phyloP scores from a whole-genome alignment of 768 basidiomycete genomes.

The Strobilomyces echinocephalus region DNA sequence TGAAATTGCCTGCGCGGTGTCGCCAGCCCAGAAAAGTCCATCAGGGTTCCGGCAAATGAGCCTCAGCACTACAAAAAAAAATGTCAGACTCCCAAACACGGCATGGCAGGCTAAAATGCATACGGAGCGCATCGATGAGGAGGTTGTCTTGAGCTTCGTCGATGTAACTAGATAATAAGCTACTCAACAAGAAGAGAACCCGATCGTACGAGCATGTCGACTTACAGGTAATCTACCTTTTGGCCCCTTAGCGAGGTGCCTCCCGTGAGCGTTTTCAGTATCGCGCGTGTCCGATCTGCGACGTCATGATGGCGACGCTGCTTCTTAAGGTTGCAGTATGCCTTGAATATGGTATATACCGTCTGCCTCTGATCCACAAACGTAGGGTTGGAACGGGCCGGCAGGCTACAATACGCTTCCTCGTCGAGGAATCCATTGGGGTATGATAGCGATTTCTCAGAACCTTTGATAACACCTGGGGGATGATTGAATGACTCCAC shows the following conservation, averaged over 20 bases:
- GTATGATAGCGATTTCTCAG: slow-evolving; percentile 43
- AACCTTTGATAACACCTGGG: slow-evolving; percentile 62
- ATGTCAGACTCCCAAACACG: slow-evolving; percentile 7
- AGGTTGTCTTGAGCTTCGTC: slow-evolving; percentile 75
- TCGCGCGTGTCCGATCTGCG: slow-evolving; percentile 58
- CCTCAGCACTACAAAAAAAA: slow-evolving; percentile 51
- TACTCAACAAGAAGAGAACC: neutral
- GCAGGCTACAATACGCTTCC: slow-evolving; percentile 43
- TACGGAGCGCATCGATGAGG: slow-evolving; percentile 60
- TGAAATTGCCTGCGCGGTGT: slow-evolving; percentile 76
- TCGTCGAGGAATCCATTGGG: slow-evolving; percentile 39
- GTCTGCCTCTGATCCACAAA: slow-evolving; percentile 47
- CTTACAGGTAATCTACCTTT: slow-evolving; percentile 55
- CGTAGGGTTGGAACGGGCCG: slow-evolving; percentile 47
- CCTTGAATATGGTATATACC: slow-evolving; percentile 51
- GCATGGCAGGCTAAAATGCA: slow-evolving; percentile 8
- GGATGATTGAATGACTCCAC: neutral
- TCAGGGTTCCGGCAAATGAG: slow-evolving; percentile 56
- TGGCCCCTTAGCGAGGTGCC: slow-evolving; percentile 32
- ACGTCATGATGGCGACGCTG: slow-evolving; percentile 45
- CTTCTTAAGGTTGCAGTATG: slow-evolving; percentile 46
- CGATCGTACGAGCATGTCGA: neutral
- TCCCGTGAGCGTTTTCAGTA: slow-evolving; percentile 37
- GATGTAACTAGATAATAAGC: slow-evolving; percentile 42
- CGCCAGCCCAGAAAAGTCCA: slow-evolving; percentile 78